Evolutionary conservation across 2,329 filamentous ascomycete genomes (phyloP).

Genomic region (Claviceps sp.): DNA sequence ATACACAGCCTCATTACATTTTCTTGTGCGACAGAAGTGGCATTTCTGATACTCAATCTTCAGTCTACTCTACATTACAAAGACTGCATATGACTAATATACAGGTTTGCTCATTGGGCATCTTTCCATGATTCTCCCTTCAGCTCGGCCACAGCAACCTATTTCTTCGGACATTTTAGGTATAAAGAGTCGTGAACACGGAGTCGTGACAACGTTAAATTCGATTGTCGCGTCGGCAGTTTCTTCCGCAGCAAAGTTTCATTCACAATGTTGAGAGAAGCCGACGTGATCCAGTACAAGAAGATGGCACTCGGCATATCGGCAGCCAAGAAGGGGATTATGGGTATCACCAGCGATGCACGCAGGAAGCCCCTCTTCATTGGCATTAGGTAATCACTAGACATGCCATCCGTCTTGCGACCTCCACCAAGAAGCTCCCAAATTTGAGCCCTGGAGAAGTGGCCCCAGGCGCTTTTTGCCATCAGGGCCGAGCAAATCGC

Average conservation of each 20-base stretch:
- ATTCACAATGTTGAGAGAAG: conserved; percentile 22
- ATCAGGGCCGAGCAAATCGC: conserved; percentile 19
- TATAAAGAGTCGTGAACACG: too few species aligned
- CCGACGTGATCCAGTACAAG: conserved; percentile 26
- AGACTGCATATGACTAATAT: too few species aligned
- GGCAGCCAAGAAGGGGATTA: conserved; percentile 20
- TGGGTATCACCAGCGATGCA: conserved; percentile 18
- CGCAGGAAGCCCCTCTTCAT: conserved; percentile 16
- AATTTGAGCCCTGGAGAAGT: conserved; percentile 14
- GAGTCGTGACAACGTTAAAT: conserved; percentile 6
- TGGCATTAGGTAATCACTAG: too few species aligned
- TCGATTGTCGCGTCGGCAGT: conserved; percentile 9
- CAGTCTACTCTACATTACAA: background rate
- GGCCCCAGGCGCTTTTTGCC: conserved; percentile 16
- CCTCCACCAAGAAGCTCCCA: background rate
- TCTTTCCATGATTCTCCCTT: too few species aligned
- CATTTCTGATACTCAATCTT: conserved; percentile 6
- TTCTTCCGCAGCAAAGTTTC: conserved; percentile 15
- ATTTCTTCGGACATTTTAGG: too few species aligned
- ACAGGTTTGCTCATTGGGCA: too few species aligned
- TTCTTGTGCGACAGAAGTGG: conserved; percentile 5
- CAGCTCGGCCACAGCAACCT: too few species aligned
- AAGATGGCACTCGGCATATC: conserved; percentile 27
- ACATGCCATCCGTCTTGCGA: too few species aligned
- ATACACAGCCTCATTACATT: conserved; percentile 6